These are phyloP conservation scores for Leccinum boreale DNA, from an alignment of 768 basidiomycete species.

Conservation along the genomic window DNA sequence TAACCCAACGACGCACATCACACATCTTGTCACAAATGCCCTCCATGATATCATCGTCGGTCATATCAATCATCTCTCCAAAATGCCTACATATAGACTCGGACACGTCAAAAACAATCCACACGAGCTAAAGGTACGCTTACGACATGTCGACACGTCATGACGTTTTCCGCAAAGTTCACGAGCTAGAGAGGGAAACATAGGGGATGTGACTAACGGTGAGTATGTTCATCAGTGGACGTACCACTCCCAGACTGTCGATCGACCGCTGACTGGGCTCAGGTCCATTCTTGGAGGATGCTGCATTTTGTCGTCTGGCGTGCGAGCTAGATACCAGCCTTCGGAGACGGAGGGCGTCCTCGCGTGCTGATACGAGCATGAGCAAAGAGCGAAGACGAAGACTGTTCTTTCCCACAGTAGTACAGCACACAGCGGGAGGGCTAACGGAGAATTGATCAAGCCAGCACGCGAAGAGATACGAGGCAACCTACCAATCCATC, in stretches of 20 bases:
- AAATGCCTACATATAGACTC: constrained; percentile 80
- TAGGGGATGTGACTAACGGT: constrained; percentile 22
- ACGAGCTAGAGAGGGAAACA: constrained; percentile 34
- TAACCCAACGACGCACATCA: constrained; percentile 50
- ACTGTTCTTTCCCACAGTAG: constrained; percentile 53
- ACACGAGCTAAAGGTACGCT: constrained; percentile 18
- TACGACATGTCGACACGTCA: constrained; percentile 70
- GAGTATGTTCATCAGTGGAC: constrained; percentile 9
- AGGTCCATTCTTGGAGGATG: constrained; percentile 46
- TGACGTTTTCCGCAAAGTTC: constrained; percentile 55
- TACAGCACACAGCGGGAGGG: constrained; percentile 79
- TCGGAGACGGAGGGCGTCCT: constrained; percentile 60
- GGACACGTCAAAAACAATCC: background rate
- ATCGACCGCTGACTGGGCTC: constrained; percentile 65
- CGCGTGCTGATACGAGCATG: constrained; percentile 51
- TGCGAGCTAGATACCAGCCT: constrained; percentile 48
- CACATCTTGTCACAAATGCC: constrained; percentile 75
- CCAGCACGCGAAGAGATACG: background rate
- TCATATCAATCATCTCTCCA: constrained; percentile 60
- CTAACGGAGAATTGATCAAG: constrained; percentile 33
- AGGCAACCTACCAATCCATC: constrained; percentile 59
- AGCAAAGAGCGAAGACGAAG: background rate
- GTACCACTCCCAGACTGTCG: constrained; percentile 61
- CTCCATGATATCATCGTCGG: constrained; percentile 41
- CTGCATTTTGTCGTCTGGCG: constrained; percentile 41